A percentile compares a stretch with the other conserved stretches of the same genome.
phyloP scores from a whole-genome alignment of 2,329 filamentous ascomycete species.

The Fusarium anguioides region DNA sequence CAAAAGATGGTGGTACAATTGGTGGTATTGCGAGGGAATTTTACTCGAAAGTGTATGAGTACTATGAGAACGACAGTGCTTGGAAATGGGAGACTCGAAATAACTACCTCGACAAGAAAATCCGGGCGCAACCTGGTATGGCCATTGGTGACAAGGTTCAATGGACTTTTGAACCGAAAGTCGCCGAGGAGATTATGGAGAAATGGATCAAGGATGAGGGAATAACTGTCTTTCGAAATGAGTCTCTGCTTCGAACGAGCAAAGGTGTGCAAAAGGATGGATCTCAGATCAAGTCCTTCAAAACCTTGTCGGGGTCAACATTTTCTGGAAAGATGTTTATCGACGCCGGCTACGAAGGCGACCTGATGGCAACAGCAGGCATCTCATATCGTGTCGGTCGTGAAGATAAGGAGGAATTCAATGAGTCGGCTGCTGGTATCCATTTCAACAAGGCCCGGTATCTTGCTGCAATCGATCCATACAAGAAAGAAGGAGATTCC shows the following conservation, averaged over 20 bases:
- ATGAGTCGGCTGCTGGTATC: slow-evolving; percentile 30
- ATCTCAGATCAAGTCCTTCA: slow-evolving; percentile 19
- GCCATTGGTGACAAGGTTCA: slow-evolving; percentile 33
- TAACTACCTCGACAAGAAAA: slow-evolving; percentile 23
- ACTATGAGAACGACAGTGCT: slow-evolving; percentile 16
- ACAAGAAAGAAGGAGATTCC: background rate
- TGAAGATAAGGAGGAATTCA: slow-evolving; percentile 21
- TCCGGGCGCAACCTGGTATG: slow-evolving; percentile 27
- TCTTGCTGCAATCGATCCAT: slow-evolving; percentile 20
- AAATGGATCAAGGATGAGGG: slow-evolving; percentile 33
- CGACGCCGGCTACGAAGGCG: slow-evolving; percentile 36
- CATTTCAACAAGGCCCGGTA: background rate
- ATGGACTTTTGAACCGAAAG: slow-evolving; percentile 38
- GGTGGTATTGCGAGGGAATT: slow-evolving; percentile 31
- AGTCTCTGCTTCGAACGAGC: slow-evolving; percentile 12
- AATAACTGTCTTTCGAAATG: slow-evolving; percentile 30
- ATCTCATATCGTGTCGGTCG: slow-evolving; percentile 30
- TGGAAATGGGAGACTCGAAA: slow-evolving; percentile 12
- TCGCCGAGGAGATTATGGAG: slow-evolving; percentile 29
- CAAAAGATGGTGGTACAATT: slow-evolving; percentile 28
- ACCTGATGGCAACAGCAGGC: slow-evolving; percentile 34
- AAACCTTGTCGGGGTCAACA: slow-evolving; percentile 5
- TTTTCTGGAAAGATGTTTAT: slow-evolving; percentile 35
- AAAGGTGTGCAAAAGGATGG: slow-evolving; percentile 15
- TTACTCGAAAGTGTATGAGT: slow-evolving; percentile 24